phyloP scores from a whole-genome alignment of 768 basidiomycete genomes.

The Suillus bovinus region DNA sequence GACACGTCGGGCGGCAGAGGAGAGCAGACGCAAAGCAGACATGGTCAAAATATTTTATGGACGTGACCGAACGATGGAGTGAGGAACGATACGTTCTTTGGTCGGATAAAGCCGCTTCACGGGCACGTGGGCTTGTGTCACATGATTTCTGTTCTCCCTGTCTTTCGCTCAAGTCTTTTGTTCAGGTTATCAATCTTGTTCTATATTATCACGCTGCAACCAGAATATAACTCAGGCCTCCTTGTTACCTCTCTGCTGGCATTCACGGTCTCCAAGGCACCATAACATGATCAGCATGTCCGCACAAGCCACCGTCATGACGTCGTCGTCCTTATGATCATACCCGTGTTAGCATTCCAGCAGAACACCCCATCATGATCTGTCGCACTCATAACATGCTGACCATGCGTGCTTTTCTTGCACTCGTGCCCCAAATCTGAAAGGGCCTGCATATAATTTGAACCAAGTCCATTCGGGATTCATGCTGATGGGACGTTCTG shows the following conservation, averaged over 20 bases:
- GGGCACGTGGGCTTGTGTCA: conserved; percentile 13
- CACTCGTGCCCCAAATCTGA: not conserved
- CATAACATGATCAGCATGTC: too few species aligned
- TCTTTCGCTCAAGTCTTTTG: too few species aligned
- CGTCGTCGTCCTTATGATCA: not conserved
- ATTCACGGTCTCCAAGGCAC: too few species aligned
- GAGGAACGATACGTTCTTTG: not conserved
- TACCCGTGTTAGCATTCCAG: not conserved
- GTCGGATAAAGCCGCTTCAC: conserved; percentile 32
- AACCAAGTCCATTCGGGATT: not conserved
- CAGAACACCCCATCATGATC: not conserved
- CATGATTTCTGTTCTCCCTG: conserved; percentile 14
- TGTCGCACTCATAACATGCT: not conserved
- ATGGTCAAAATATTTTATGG: conserved; percentile 41
- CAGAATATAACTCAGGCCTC: not conserved
- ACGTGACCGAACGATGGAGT: conserved; percentile 6
- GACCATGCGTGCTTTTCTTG: not conserved
- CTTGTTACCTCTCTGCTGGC: not conserved
- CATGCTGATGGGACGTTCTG: not conserved
- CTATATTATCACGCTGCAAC: not conserved
- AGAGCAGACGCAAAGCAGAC: conserved; percentile 74
- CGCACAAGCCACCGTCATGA: not conserved
- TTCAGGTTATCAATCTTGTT: too few species aligned
- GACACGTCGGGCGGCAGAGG: conserved; percentile 61
- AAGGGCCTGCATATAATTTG: not conserved